A percentile compares a stretch with the other conserved stretches of the same genome.
Evolutionary conservation across 768 basidiomycete genomes (phyloP).

Genomic region (Boletus eberwhitei): DNA sequence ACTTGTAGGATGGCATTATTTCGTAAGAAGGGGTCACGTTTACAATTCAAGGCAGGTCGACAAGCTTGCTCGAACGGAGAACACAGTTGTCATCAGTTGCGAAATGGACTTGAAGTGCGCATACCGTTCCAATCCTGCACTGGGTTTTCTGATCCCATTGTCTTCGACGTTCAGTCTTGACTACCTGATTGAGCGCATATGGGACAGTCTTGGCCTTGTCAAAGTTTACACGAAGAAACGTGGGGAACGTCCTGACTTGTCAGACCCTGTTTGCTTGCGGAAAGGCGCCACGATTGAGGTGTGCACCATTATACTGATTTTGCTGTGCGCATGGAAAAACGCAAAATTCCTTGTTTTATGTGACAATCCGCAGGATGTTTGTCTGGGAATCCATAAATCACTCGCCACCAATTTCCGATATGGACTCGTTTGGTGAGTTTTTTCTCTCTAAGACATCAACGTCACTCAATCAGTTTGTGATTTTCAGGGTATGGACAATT

Average conservation of each 20-base stretch:
- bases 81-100: conserved; percentile 94
- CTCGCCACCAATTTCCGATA: conserved; percentile 91
- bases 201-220: conserved; percentile 75
- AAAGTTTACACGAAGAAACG: conserved; percentile 98
- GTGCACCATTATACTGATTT: background rate
- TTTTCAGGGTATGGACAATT: conserved; percentile 24
- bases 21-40: background rate
- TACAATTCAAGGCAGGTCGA: conserved; percentile 47
- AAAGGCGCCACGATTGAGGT: conserved; percentile 94
- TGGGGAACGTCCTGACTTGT: conserved; percentile 88
- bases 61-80: conserved; percentile 74
- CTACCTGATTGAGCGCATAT: conserved; percentile 73
- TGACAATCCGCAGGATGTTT: conserved; percentile 58
- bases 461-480: conserved; percentile 3
- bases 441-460: background rate
- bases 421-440: conserved; percentile 82
- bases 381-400: conserved; percentile 89
- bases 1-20: conserved; percentile 32
- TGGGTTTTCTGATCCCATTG: background rate
- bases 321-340: background rate
- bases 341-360: background rate
- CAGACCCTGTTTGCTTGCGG: conserved; percentile 87
- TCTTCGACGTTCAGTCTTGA: conserved; percentile 46
- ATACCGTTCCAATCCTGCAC: background rate
- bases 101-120: conserved; percentile 88